Evolutionary conservation across 257 asterid genomes (phyloP).

Genomic region (Capsicum baccatum): DNA sequence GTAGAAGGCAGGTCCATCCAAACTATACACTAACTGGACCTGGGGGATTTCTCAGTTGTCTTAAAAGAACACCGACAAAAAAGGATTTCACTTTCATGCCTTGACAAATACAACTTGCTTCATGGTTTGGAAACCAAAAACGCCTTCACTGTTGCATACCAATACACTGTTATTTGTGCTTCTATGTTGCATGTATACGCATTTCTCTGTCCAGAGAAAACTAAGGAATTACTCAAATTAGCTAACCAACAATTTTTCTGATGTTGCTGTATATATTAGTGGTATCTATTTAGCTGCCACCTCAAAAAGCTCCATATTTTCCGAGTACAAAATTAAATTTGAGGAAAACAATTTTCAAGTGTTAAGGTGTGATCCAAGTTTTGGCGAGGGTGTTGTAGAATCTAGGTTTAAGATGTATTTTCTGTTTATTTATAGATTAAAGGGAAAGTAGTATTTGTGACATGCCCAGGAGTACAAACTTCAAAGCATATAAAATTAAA

Average conservation of each 20-base stretch:
- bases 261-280: background rate
- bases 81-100: conserved; percentile 8
- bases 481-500: background rate
- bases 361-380: background rate
- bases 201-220: conserved; percentile 10
- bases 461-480: background rate
- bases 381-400: background rate
- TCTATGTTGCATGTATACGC: background rate
- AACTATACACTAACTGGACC: background rate
- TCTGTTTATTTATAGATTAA: background rate
- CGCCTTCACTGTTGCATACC: background rate
- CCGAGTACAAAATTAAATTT: background rate
- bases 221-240: conserved; percentile 24
- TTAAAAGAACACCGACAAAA: background rate
- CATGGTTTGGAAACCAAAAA: conserved; percentile 4
- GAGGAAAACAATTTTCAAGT: conserved; percentile 4
- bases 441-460: background rate
- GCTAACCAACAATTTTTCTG: background rate
- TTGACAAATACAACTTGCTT: conserved; percentile 15
- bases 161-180: background rate
- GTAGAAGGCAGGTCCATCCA: background rate
- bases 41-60: background rate
- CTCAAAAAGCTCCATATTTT: background rate
- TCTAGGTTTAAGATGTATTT: background rate
- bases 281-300: conserved; percentile 20